Base-by-base conservation (phyloP, 2,329 filamentous ascomycete species). In the Diaporthe velutina region DNA sequence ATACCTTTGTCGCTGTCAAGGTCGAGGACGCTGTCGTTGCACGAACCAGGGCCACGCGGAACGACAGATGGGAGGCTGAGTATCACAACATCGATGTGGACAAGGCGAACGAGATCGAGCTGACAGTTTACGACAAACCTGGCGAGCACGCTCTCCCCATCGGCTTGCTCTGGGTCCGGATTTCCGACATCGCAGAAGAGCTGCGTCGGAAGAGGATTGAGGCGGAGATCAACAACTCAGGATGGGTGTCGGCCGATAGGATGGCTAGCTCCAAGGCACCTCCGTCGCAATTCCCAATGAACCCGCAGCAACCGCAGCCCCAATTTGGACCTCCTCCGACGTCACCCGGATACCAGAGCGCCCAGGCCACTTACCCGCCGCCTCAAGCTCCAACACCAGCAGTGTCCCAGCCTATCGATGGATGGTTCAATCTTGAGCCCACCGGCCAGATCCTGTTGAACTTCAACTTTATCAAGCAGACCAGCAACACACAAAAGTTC, bases 181-280 rank as follows among this genome's bases (percentile, higher is more conserved):
- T 99, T 81, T 98, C 97, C 22, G 97, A 99, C 83, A 98, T 99
- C 78, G 95, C 95, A 2, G 97, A 99, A 82, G 97, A 99, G 84
- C 96, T 99, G 90, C 93, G 97, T 82, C 92, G 96, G 76, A 98
- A 98, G 89, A 97, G 94, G 86, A 97, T 99, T 76, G 97, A 99
- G 85, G 94, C 95, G 19, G 97, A 99, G 82, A 94, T 98, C 82
- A 98, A 96, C 83, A 94, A 93, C 80, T 95, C 95, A 58, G 97
- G 96, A 71, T 99, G 97, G 97, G 96, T 98, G 71, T 98, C 97
- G 77, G 97, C 97, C 70, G 97, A 98, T 83, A 94, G 96, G 81
- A 98, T 98, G 94, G 94, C 91, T 61, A 92, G 90, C 77, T 83
- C 84, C 71, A 79, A 84, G 52, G 55, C 72, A 1, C 85, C 88